phyloP scores from a whole-genome alignment of 352 stramenopile species.

The Phytophthora europaea region DNA sequence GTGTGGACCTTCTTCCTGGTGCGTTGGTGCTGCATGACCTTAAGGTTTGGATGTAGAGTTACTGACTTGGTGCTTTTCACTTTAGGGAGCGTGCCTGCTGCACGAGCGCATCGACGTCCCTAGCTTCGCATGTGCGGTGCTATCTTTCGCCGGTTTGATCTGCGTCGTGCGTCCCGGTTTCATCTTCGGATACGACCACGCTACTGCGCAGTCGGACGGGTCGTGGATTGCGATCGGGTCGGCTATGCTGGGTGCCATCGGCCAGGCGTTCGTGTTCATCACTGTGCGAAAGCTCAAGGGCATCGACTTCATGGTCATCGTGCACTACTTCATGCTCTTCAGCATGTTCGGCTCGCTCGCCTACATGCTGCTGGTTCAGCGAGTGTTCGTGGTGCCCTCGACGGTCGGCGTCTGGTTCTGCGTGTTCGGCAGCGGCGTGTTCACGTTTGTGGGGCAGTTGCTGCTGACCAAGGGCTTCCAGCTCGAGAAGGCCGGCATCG shows the following conservation, averaged over 20 bases:
- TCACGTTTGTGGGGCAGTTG: conserved; percentile 77
- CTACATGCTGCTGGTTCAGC: conserved; percentile 68
- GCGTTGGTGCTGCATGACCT: not conserved
- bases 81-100: conserved; percentile 53
- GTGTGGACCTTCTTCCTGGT: conserved; percentile 83
- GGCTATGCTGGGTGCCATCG: conserved; percentile 65
- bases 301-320: conserved; percentile 68
- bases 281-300: conserved; percentile 70
- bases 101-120: conserved; percentile 55
- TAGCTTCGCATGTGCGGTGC: conserved; percentile 52
- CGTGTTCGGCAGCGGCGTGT: conserved; percentile 66
- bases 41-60: not conserved
- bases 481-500: conserved; percentile 85
- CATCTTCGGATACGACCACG: conserved; percentile 62
- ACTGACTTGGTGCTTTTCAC: not conserved
- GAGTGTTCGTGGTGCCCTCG: conserved; percentile 57
- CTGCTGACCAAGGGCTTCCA: conserved; percentile 87
- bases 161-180: conserved; percentile 63
- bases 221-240: conserved; percentile 63
- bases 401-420: conserved; percentile 52
- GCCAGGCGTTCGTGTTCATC: conserved; percentile 79
- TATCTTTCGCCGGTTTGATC: conserved; percentile 59
- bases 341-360: conserved; percentile 54
- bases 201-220: conserved; percentile 47
- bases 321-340: conserved; percentile 87